A percentile compares a stretch with the other conserved stretches of the same genome.
Conservation (phyloP, 306 rosid genomes). For the Quercus gilva region DNA sequence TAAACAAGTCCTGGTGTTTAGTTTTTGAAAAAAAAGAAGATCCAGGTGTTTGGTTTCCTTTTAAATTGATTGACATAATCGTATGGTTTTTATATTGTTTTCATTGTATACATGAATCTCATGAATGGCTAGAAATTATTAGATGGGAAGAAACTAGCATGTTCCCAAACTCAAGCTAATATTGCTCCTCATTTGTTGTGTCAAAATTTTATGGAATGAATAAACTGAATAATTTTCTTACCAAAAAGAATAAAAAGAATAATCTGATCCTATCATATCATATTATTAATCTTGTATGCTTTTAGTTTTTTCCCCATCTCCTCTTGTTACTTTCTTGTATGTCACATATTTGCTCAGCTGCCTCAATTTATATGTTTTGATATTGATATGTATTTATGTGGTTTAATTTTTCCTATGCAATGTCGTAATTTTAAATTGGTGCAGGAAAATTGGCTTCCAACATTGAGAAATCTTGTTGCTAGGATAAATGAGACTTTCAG, state of each 20-base stretch:
- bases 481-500: slow-evolving; percentile 87
- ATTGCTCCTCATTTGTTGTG: background rate
- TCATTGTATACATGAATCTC: background rate
- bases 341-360: background rate
- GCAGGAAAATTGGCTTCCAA: slow-evolving; percentile 90
- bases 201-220: background rate
- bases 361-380: background rate
- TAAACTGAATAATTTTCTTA: no score
- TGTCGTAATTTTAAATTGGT: slow-evolving; percentile 4
- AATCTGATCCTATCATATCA: background rate
- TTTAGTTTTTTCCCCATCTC: background rate
- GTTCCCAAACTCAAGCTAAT: background rate
- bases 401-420: background rate
- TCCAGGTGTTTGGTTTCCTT: background rate
- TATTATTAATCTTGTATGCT: background rate
- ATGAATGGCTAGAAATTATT: background rate
- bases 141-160: background rate
- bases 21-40: no score
- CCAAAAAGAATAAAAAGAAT: no score
- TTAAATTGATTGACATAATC: background rate
- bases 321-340: background rate
- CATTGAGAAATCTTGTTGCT: slow-evolving; percentile 77
- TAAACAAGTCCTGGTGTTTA: background rate
- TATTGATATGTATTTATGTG: background rate
- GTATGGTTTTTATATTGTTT: background rate